Evolutionary conservation across 495 filamentous ascomycete species (phyloP), one percentile per base, ranked within the genome.

Genomic region (Delitschia confertaspora): DNA sequence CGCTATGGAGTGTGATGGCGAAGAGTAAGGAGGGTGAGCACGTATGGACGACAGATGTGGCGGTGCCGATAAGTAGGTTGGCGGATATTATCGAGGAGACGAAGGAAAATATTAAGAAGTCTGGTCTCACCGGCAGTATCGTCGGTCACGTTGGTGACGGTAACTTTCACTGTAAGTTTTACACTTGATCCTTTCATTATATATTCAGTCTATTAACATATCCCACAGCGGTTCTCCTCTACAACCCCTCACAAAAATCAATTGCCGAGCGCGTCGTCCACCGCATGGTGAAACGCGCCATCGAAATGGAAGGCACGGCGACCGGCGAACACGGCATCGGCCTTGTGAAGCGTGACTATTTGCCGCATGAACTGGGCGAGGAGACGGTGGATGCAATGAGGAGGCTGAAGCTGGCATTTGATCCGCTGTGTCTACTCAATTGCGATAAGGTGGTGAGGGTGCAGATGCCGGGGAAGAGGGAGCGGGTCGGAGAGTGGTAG

Each of bases 241-340:
- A 84, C 55, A 82, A 78, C 46, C 73, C 82, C 3, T 50, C 45
- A 19, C 76, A 88, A 60, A 67, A 78, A 35, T 65, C 66, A 47
- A 66, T 70, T 23, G 81, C 78, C 3, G 80, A 85, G 57, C 73
- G 69, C n/a, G 60, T 86, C 6, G 82, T 89, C 16, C 80, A 86
- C 53, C 68, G 80, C 18, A 88, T 89, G 85, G 82, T 88, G 24
- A 86, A 86, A 70, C 68, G 82, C 35, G 84, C 84, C 4, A 74
- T 88, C 16, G 80, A 83, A 64, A 75, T 88, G 67, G 84, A 89
- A 56, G 84, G 84, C 6, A 89, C 84, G 2, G 81, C 85, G 3
- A 88, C 85, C 7, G 84, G 84, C 10, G 84, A 89, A 63, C 84
- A 89, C 55, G 84, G 84, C 32, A 75, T 89, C 22, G 84, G 84